Evolutionary conservation across 345 rosid genomes (phyloP).

Genomic region (Aegle marmelos): DNA sequence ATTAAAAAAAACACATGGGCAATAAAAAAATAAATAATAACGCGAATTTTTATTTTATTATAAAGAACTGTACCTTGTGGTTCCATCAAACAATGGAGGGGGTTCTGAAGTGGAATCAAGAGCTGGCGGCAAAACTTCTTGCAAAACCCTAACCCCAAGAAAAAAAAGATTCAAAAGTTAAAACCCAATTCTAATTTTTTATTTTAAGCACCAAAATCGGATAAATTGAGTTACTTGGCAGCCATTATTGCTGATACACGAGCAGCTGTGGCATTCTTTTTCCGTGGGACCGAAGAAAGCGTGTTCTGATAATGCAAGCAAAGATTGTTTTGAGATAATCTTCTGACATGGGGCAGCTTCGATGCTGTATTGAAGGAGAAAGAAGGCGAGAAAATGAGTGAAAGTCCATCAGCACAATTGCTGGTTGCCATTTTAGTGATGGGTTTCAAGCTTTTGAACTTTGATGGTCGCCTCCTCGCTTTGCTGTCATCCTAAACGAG

Average conservation of each 20-base stretch:
- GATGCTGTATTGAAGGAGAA: not conserved
- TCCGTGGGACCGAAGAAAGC: not conserved
- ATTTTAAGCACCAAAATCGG: not conserved
- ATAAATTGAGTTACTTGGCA: slow-evolving; percentile 15
- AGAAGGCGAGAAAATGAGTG: not conserved
- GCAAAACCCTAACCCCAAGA: slow-evolving; percentile 27
- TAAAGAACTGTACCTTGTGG: slow-evolving; percentile 47
- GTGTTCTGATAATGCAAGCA: not conserved
- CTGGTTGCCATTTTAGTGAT: slow-evolving; percentile 1
- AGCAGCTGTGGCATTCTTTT: slow-evolving; percentile 1
- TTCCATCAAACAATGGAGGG: slow-evolving; percentile 69
- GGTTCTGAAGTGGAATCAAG: slow-evolving; percentile 67
- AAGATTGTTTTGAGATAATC: not conserved
- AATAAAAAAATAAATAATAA: not conserved
- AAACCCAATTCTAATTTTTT: not conserved
- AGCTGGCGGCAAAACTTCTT: slow-evolving; percentile 55
- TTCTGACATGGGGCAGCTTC: not conserved
- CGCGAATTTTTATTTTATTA: not conserved
- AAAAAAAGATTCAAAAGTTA: not conserved
- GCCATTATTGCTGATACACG: slow-evolving; percentile 22
- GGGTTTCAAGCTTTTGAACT: not conserved
- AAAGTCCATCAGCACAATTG: not conserved
- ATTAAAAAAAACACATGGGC: not conserved
- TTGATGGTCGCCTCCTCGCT: not conserved
- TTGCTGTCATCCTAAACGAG: not conserved